These are phyloP conservation scores for Cryphonectria naterciae DNA, from an alignment of 2,329 filamentous ascomycete genomes.

Conservation along the genomic window DNA sequence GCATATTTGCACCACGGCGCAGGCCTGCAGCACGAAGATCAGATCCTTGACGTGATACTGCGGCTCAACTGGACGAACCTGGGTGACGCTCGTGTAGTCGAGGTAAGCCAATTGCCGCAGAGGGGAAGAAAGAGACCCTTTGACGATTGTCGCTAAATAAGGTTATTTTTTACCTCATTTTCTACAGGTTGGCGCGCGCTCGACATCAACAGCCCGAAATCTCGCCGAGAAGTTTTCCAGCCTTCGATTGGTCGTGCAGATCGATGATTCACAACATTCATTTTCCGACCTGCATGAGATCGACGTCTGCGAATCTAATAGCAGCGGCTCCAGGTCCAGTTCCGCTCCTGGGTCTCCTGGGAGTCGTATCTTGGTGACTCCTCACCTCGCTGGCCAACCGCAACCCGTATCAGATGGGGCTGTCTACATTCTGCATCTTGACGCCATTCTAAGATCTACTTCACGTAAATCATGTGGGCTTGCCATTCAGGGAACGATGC, in stretches of 20 bases:
- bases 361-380: background rate
- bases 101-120: constrained; percentile 31
- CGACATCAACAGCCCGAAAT: background rate
- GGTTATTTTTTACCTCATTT: too few relatives aligned
- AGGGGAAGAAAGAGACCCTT: background rate
- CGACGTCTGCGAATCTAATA: background rate
- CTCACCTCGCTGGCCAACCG: constrained; percentile 27
- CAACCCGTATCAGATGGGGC: constrained; percentile 39
- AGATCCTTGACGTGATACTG: constrained; percentile 34
- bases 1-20: background rate
- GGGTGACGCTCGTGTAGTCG: constrained; percentile 36
- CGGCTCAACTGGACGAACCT: constrained; percentile 37
- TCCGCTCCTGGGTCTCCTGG: background rate
- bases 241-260: constrained; percentile 37
- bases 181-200: constrained; percentile 14
- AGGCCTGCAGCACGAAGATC: constrained; percentile 28
- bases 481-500: constrained; percentile 36
- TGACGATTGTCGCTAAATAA: background rate
- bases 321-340: background rate
- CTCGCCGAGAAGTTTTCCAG: constrained; percentile 34
- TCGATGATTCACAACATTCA: constrained; percentile 11
- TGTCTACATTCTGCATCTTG: constrained; percentile 41
- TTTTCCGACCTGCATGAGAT: background rate
- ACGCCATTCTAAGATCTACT: constrained; percentile 27
- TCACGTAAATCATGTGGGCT: background rate